A percentile compares a stretch with the other conserved stretches of the same genome.
Evolutionary conservation across 163 green algal genomes (phyloP).

Genomic region (Scenedesmus sp.): DNA sequence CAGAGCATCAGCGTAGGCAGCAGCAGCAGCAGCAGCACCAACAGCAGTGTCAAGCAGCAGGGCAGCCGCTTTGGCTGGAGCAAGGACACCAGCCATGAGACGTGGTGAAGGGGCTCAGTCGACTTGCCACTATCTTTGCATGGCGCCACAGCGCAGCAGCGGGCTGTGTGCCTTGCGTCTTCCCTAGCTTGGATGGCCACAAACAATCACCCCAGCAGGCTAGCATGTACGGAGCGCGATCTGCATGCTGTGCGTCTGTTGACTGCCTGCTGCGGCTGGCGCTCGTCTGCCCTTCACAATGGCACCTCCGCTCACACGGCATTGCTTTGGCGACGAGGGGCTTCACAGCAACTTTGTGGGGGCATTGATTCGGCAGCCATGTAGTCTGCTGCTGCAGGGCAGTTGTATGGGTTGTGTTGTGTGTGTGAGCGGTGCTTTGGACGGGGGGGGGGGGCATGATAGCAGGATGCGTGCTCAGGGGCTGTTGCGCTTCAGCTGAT

Average conservation of each 20-base stretch:
- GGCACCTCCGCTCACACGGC: too few species aligned
- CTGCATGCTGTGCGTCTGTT: not conserved
- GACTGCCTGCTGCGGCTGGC: too few species aligned
- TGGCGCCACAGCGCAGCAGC: not conserved
- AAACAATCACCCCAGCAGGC: not conserved
- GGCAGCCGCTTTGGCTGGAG: slow-evolving; percentile 22
- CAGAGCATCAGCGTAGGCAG: slow-evolving; percentile 14
- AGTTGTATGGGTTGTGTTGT: not conserved
- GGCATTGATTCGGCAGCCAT: not conserved
- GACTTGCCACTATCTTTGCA: not conserved
- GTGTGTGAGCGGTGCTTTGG: too few species aligned
- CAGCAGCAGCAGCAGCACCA: not conserved
- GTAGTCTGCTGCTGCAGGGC: not conserved
- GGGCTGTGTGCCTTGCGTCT: not conserved
- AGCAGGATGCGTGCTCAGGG: too few species aligned
- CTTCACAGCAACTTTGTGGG: not conserved
- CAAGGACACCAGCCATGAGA: slow-evolving; percentile 34
- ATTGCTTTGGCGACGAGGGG: too few species aligned
- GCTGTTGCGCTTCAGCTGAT: not conserved
- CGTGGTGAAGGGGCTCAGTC: not conserved
- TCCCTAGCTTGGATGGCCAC: not conserved
- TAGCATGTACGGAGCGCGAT: not conserved
- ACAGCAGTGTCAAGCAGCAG: not conserved
- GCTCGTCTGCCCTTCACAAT: too few species aligned
- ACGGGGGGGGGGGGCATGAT: too few species aligned